Evolutionary conservation across 768 basidiomycete species (phyloP), one percentile per base, ranked within the genome.

Genomic region (Neoboletus magnificus): DNA sequence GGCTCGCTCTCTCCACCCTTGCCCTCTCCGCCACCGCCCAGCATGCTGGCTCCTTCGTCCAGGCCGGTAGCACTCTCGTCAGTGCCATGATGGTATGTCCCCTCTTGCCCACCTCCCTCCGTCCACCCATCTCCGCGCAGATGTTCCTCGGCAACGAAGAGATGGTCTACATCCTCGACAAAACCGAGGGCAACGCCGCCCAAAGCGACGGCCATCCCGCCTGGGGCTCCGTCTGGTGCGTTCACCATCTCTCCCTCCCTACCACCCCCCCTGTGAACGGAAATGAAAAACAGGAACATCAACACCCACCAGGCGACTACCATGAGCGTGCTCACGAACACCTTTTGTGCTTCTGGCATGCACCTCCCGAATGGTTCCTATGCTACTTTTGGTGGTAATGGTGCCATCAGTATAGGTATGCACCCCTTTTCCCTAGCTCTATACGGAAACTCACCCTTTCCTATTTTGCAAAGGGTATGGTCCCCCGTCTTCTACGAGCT

Each of bases 121-220:
- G 16, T 1, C 11, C 12, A 13, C 2, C 42, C 50, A 58, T 23
- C 15, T 23, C 16, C 0, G 33, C 5, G 5, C 23, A 88, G 89
- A 84, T 88, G 82, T 91, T 93, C 68, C 72, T 93, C 44, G 91
- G 89, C 7, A 89, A 85, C 62, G 75, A 81, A 30, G 77, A 90
- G 62, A 89, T 85, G 70, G 87, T 95, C 32, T 95, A 93, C 74
- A 87, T 94, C 18, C 76, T 94, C 37, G 93, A 96, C 80, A 96
- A 96, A 74, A 83, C 86, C 6, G 87, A 93, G 66, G 83, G 82
- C 23, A 93, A 93, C 69, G 76, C 78, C 2, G 79, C 79, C 4
- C 77, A 79, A 59, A 76, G 91, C 53, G 77, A 79, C 56, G 83
- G 83, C 1, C 89, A 90, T 69, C 82, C 90, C 12, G 86, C 87